Percentiles rank a stretch among this genome's conserved stretches.
Evolutionary conservation across 805 yeast genomes (phyloP).

Genomic region (Metschnikowia picachoensis): DNA sequence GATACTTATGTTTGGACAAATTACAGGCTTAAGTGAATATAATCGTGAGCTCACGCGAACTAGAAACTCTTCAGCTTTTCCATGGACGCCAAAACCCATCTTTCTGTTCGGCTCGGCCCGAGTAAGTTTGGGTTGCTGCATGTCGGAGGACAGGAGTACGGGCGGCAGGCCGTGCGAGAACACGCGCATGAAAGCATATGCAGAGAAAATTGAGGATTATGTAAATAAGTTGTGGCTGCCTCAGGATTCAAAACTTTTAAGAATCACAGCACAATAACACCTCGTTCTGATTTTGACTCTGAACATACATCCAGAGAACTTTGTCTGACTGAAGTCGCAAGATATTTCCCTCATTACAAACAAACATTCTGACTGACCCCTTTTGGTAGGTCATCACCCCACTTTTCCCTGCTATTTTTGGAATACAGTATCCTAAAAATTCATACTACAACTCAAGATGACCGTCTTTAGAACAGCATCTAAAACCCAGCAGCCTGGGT

Average conservation of each 20-base stretch:
- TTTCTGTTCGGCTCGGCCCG: neutral
- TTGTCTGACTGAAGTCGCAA: no score
- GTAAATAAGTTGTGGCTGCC: neutral
- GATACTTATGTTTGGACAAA: no score
- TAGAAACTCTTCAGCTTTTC: no score
- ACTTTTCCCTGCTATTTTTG: no score
- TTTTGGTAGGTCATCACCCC: no score
- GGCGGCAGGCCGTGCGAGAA: neutral
- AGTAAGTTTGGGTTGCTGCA: neutral
- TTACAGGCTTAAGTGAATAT: no score
- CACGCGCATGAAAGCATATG: neutral
- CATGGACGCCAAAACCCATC: no score
- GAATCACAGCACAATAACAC: neutral
- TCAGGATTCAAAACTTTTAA: neutral
- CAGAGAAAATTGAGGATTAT: neutral
- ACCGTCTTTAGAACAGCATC: conserved; percentile 21
- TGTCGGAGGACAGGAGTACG: neutral
- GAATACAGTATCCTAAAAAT: neutral
- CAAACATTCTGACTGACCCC: no score
- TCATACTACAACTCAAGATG: conserved; percentile 3
- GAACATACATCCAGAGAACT: no score
- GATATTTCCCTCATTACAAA: no score
- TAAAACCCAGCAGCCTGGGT: conserved; percentile 22
- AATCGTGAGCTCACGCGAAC: no score
- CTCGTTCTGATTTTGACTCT: no score